Base-by-base conservation (phyloP, 345 rosid species). In the Hibiscus syriacus region DNA sequence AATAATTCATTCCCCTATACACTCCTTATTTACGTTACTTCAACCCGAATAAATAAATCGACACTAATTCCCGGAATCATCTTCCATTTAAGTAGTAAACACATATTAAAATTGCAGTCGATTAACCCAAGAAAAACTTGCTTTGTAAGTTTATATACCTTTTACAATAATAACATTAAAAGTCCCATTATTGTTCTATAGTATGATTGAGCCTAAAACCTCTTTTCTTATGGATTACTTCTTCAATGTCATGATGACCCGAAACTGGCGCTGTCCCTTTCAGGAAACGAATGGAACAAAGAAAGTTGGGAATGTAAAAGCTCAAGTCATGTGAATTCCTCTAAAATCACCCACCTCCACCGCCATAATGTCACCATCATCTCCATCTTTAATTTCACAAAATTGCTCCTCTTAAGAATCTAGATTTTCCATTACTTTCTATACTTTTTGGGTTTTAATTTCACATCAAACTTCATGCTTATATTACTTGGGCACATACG, bases 131-230 rank as follows among this genome's bases (percentile, higher is more conserved):
- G 39, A n/a, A 48, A 48, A 17, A 63, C 68, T 64, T 45, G 68
- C 55, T 7, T 64, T 64, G 68, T 27, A 64, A 64, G 55, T 64
- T n/a, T 64, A 34, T 39, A 46, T n/a, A 16, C 45, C 50, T 48
- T 23, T 9, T 12, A 38, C 14, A 22, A 41, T 11, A 62, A 10
- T 13, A 13, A 13, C 13, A 60, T 34, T 32, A 62, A 5, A 5
- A n/a, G 1, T 20, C 5, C 38, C 50, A 62, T 62, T 32, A 62
- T 62, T 62, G 32, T 17, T 22, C 23, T 62, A 60, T 41, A 41
- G 32, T 22, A 62, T 41, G 52, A 39, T 41, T 13, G 32, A 25
- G 25, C 20, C 32, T 14, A 29, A 13, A 62, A 22, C 36, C 43
- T 58, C 25, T 16, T 49, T 61, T 39, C 66, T 61, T 39, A 6